Base-by-base conservation (phyloP, 495 filamentous ascomycete genomes). In the Penicillium fimorum region DNA sequence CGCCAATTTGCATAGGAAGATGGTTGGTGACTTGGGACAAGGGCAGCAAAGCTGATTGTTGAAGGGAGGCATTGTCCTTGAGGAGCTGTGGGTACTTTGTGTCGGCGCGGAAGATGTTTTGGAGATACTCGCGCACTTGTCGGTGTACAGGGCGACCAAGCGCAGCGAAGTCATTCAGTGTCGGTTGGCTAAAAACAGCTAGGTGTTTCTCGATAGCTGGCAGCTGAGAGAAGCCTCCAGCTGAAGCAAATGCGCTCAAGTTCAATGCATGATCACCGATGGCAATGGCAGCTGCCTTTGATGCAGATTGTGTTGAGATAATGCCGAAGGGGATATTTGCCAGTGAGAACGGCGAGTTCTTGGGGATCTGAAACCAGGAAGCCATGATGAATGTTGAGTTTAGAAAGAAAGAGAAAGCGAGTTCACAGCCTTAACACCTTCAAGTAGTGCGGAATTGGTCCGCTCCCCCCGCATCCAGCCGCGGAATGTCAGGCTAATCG, bases 241-340 rank as follows among this genome's bases (percentile, higher is more conserved):
- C 66, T 1, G 76, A 67, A 35, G 82, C 70, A 56, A 96, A 87
- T 6, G 75, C 71, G 49, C 82, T 82, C 29, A 97, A 78, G 64
- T 96, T 89, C 41, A 97, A 79, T 0, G 86, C 88, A 67, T 88
- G 74, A 38, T 84, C 77, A 27, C 93, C 91, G 57, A 96, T 89
- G 33, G 90, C 89, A 46, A 90, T 76, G n/a, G 89, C 92, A 9
- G 83, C 79, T 27, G 85, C 87, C 4, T 80, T 85, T 33, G 75
- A 70, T 3, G 77, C 68, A 57, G 81, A 71, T 15, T 71, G 64
- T 2, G 77, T 57, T 0, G 86, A 82, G 66, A 96, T 88, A 70
- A 96, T 91, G 59, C 93, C 93, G 70, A 97, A 96, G 15, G 93
- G 93, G 57, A 97, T 87, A 71, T 97, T 96, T 60, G 85, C 79